Evolutionary conservation across 495 filamentous ascomycete species (phyloP).

Genomic region (Bacidia rubella): DNA sequence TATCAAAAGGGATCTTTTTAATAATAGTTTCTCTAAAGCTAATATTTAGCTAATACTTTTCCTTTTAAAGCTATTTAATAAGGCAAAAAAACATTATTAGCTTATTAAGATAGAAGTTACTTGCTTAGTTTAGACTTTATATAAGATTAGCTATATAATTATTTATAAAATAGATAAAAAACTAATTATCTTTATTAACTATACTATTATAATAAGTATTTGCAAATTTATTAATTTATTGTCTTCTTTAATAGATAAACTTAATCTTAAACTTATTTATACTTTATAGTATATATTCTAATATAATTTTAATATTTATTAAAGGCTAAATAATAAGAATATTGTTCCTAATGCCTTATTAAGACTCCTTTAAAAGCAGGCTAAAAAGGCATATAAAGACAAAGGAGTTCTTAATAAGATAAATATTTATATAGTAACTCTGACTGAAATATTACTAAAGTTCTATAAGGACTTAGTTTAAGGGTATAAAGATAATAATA

Average conservation of each 20-base stretch:
- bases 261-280: neutral
- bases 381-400: neutral
- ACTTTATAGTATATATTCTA: neutral
- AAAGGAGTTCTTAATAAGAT: neutral
- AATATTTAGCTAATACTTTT: conserved; percentile 2
- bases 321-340: neutral
- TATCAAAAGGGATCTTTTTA: neutral
- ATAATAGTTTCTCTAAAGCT: neutral
- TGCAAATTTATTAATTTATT: conserved; percentile 13
- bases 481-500: neutral
- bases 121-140: neutral
- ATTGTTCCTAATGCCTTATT: neutral
- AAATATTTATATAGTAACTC: neutral
- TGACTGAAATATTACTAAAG: neutral
- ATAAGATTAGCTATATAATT: neutral
- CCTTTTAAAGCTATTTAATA: conserved; percentile 1
- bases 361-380: no score
- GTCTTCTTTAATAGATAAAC: neutral
- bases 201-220: neutral
- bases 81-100: neutral
- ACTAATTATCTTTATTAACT: neutral
- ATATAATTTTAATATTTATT: neutral
- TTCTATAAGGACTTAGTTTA: neutral
- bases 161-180: neutral
- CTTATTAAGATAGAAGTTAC: neutral